Conservation (phyloP, 2,329 filamentous ascomycete genomes). For the Epichloe glyceriae region DNA sequence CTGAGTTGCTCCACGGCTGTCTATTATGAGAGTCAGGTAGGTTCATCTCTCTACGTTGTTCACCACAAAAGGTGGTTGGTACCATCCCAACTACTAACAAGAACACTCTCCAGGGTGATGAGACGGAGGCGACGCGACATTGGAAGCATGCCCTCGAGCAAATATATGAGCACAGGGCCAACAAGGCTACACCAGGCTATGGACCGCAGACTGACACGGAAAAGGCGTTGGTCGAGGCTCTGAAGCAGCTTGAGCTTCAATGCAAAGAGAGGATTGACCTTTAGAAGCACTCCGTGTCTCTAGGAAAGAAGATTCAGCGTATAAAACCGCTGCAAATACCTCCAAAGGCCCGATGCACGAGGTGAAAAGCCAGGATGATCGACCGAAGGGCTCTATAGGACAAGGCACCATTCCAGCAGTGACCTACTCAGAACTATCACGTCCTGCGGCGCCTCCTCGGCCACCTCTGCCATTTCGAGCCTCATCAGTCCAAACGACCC, state of each 20-base stretch:
- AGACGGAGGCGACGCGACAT: conserved; percentile 76
- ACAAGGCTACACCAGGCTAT: conserved; percentile 56
- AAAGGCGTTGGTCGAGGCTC: conserved; percentile 64
- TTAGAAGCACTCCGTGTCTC: conserved; percentile 66
- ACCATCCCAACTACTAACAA: neutral
- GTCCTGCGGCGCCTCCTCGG: conserved; percentile 46
- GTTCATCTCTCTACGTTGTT: neutral
- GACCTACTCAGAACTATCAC: conserved; percentile 69
- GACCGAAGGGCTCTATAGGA: conserved; percentile 52
- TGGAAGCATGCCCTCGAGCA: conserved; percentile 83
- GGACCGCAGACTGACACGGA: conserved; percentile 70
- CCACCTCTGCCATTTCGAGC: conserved; percentile 41
- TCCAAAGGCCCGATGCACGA: conserved; percentile 12
- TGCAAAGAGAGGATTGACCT: conserved; percentile 89
- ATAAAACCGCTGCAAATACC: conserved; percentile 5
- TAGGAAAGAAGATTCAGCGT: conserved; percentile 26
- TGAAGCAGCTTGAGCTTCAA: conserved; percentile 74
- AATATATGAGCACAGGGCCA: conserved; percentile 76
- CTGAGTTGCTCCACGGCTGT: conserved; percentile 89
- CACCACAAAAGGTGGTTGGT: neutral
- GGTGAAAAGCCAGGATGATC: conserved; percentile 8
- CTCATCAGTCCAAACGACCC: conserved; percentile 35
- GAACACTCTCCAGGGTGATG: conserved; percentile 49
- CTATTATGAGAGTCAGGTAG: conserved; percentile 85
- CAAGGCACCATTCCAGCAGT: conserved; percentile 71